phyloP scores from a whole-genome alignment of 176 grass and related monocot genomes.

The Carex littledalei region DNA sequence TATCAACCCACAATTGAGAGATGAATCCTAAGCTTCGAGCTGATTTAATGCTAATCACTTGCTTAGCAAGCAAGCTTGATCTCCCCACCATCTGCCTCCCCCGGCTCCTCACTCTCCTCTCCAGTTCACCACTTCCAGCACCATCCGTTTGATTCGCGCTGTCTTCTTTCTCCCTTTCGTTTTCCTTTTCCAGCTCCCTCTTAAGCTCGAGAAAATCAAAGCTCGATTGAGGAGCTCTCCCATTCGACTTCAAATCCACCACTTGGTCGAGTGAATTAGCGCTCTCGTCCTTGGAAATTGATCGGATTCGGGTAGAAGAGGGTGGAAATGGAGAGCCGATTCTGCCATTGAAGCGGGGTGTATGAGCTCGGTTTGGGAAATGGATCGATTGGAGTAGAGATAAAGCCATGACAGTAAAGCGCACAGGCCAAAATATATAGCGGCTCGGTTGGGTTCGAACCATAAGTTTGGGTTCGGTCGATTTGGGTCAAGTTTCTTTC shows the following conservation, averaged over 20 bases:
- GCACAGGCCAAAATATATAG: not conserved
- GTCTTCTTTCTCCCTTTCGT: not conserved
- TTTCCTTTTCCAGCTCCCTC: constrained; percentile 57
- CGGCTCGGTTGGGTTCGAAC: not conserved
- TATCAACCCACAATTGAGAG: constrained; percentile 90
- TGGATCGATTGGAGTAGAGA: not conserved
- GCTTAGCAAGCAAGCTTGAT: constrained; percentile 79
- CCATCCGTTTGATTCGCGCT: not conserved
- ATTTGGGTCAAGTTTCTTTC: not conserved
- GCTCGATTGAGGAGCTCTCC: constrained; percentile 38
- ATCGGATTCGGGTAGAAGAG: constrained; percentile 6
- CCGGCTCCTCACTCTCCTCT: constrained; percentile 24
- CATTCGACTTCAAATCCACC: constrained; percentile 13
- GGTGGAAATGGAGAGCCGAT: not conserved
- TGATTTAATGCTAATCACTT: constrained; percentile 77
- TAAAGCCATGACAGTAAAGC: not conserved
- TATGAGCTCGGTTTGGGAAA: not conserved
- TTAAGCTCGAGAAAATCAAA: constrained; percentile 86
- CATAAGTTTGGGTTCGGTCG: not conserved
- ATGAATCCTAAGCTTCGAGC: constrained; percentile 85
- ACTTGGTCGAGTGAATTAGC: constrained; percentile 1
- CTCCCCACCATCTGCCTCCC: constrained; percentile 55
- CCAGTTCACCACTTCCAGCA: not conserved
- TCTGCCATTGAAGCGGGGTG: constrained; percentile 3
- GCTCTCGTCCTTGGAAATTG: constrained; percentile 11